phyloP scores from a whole-genome alignment of 305 asterid genomes.

The Fraxinus nigra region DNA sequence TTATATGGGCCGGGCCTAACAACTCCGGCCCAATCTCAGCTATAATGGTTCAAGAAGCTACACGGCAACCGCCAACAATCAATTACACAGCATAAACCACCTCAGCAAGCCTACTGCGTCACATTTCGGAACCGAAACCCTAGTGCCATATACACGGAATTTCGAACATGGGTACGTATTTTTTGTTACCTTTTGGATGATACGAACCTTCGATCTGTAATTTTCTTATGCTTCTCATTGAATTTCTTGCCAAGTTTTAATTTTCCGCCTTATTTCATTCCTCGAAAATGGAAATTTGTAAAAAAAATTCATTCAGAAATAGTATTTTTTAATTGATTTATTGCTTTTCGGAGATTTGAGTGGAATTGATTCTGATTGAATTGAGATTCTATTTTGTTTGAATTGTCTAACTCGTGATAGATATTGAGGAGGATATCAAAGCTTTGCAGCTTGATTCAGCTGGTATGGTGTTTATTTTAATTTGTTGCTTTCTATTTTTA shows the following conservation, averaged over 20 bases:
- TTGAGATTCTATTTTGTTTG: neutral
- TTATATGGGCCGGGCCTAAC: neutral
- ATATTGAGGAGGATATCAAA: conserved; percentile 84
- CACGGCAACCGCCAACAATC: neutral
- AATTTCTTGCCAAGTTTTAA: neutral
- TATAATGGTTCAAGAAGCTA: neutral
- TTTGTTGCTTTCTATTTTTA: neutral
- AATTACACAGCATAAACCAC: neutral
- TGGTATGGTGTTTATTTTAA: conserved; percentile 38
- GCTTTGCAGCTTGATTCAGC: conserved; percentile 87
- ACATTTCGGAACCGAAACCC: neutral
- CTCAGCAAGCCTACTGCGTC: neutral
- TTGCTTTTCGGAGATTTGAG: neutral
- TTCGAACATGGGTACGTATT: neutral
- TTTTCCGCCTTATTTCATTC: neutral
- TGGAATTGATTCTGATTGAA: neutral
- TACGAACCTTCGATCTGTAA: neutral
- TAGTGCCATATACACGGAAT: neutral
- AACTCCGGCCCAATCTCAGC: neutral
- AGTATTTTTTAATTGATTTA: neutral
- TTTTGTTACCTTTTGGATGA: neutral
- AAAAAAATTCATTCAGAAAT: neutral
- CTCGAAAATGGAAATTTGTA: neutral
- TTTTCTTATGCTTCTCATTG: neutral
- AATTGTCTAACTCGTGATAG: conserved; percentile 29